Evolutionary conservation across 148 eudicot species (phyloP).

Genomic region (Drosera capensis): DNA sequence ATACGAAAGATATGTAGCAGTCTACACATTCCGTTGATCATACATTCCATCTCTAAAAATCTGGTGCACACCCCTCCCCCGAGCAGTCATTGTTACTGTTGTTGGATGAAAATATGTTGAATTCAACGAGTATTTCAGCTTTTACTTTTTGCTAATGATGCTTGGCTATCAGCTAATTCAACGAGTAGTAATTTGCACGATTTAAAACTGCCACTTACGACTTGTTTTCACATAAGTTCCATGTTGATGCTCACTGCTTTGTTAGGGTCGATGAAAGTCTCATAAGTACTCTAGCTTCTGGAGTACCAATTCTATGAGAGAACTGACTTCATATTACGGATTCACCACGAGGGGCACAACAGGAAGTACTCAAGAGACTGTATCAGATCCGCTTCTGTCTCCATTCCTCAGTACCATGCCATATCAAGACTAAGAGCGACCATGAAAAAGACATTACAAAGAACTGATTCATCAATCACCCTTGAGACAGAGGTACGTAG

Average conservation of each 20-base stretch:
- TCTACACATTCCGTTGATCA: too few relatives aligned
- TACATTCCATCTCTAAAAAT: too few relatives aligned
- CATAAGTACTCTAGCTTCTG: slow-evolving; percentile 54
- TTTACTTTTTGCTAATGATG: too few relatives aligned
- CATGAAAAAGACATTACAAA: slow-evolving; percentile 19
- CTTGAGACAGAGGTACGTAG: slow-evolving; percentile 48
- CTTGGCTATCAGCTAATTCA: too few relatives aligned
- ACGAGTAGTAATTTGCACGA: too few relatives aligned
- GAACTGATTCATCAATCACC: slow-evolving; percentile 14
- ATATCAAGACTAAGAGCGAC: slow-evolving; percentile 16
- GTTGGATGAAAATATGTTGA: too few relatives aligned
- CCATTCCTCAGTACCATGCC: slow-evolving; percentile 37
- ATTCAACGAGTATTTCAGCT: too few relatives aligned
- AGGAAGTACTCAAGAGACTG: slow-evolving; percentile 16
- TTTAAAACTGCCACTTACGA: background rate
- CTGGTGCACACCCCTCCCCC: too few relatives aligned
- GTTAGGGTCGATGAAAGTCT: slow-evolving; percentile 35
- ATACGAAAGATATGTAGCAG: too few relatives aligned
- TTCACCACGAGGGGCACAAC: slow-evolving; percentile 11
- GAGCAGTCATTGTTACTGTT: too few relatives aligned
- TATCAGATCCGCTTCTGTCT: slow-evolving; percentile 65
- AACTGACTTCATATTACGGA: slow-evolving; percentile 24
- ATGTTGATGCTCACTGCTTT: background rate
- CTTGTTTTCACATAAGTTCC: background rate
- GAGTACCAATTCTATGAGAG: slow-evolving; percentile 29